Evolutionary conservation across 192 early-diverging fungal species (phyloP).

Genomic region (Jimgerdemannia flammicorona): DNA sequence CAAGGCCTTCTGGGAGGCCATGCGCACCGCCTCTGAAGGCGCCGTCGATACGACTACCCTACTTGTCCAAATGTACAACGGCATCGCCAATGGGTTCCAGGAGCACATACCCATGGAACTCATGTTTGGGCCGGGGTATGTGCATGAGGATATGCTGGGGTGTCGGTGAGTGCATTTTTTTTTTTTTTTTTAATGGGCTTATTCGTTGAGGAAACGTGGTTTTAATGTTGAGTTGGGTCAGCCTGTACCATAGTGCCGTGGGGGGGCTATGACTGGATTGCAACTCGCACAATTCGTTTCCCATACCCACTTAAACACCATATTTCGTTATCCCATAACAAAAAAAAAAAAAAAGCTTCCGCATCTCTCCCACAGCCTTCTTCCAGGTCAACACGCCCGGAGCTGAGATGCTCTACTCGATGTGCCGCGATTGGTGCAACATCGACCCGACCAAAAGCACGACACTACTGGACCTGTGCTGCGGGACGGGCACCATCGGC

Average conservation of each 20-base stretch:
- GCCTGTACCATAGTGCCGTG: no score
- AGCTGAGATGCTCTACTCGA: constrained; percentile 61
- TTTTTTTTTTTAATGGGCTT: constrained; percentile 4
- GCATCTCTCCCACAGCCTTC: constrained; percentile 69
- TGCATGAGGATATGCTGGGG: constrained; percentile 65
- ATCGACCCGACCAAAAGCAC: constrained; percentile 25
- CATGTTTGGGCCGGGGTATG: constrained; percentile 46
- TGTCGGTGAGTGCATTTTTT: not conserved
- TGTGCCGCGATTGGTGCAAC: constrained; percentile 30
- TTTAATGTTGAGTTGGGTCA: no score
- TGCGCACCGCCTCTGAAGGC: constrained; percentile 14
- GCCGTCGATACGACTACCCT: constrained; percentile 42
- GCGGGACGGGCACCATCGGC: constrained; percentile 85
- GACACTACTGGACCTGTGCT: constrained; percentile 71
- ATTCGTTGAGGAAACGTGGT: no score
- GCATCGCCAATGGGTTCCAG: constrained; percentile 51
- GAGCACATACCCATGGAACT: constrained; percentile 39
- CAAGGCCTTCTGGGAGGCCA: constrained; percentile 24
- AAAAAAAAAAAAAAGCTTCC: constrained; percentile 45
- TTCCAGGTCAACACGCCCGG: constrained; percentile 79
- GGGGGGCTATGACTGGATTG: no score
- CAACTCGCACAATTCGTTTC: no score
- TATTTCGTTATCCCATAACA: no score
- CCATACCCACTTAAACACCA: no score
- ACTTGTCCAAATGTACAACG: constrained; percentile 44